Evolutionary conservation across 768 basidiomycete genomes (phyloP).

Genomic region (Holtermanniella nyarrowii): DNA sequence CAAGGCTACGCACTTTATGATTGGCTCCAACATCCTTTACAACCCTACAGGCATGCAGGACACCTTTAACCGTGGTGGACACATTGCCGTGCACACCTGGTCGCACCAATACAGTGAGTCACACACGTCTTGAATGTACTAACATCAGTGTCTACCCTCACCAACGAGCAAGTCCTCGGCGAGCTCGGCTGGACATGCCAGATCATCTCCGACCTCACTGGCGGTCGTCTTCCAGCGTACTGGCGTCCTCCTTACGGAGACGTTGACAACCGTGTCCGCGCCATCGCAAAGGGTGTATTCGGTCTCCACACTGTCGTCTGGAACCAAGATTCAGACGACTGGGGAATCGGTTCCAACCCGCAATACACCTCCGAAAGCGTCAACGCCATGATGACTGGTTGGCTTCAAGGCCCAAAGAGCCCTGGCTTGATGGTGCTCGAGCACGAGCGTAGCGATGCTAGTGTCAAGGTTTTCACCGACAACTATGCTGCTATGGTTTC

Average conservation of each 20-base stretch:
- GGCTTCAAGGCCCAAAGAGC: conserved; percentile 51
- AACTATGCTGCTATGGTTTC: conserved; percentile 35
- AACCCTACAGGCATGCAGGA: conserved; percentile 51
- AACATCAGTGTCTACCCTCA: conserved; percentile 41
- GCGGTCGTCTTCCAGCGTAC: conserved; percentile 60
- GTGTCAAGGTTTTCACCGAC: conserved; percentile 57
- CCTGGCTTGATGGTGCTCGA: conserved; percentile 76
- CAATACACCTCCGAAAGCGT: conserved; percentile 48
- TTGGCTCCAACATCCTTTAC: conserved; percentile 62
- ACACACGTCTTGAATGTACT: not conserved
- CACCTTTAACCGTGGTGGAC: conserved; percentile 45
- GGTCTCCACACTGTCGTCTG: conserved; percentile 75
- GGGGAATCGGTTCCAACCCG: not conserved
- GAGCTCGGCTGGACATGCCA: conserved; percentile 75
- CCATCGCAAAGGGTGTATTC: conserved; percentile 79
- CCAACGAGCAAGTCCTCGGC: conserved; percentile 58
- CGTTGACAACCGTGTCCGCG: conserved; percentile 67
- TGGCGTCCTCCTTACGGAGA: conserved; percentile 51
- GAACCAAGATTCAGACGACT: conserved; percentile 57
- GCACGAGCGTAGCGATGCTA: conserved; percentile 60
- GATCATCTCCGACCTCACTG: conserved; percentile 67
- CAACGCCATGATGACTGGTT: conserved; percentile 48
- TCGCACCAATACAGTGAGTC: conserved; percentile 40
- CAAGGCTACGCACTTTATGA: conserved; percentile 77
- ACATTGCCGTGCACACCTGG: conserved; percentile 42